phyloP scores from a whole-genome alignment of 371 early-diverging fungal genomes.

The Gilbertella persicaria region DNA sequence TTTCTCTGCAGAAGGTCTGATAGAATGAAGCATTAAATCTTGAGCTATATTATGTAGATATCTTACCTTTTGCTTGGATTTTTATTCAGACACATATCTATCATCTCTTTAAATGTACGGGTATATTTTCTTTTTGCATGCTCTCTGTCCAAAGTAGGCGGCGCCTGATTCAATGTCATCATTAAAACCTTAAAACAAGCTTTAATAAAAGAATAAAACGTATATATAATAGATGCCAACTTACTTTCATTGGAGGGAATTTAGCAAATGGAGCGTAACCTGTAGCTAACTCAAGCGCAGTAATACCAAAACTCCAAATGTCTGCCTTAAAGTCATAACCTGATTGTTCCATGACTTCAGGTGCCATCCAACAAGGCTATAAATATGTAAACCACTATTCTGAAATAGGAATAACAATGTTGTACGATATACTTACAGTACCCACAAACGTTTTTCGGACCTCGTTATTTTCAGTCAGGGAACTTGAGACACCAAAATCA shows the following conservation, averaged over 20 bases:
- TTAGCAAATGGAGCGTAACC: constrained; percentile 89
- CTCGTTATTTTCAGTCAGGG: constrained; percentile 74
- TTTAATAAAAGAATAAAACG: neutral
- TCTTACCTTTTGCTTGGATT: constrained; percentile 75
- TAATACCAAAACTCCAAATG: constrained; percentile 90
- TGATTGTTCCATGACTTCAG: constrained; percentile 63
- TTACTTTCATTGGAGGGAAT: constrained; percentile 78
- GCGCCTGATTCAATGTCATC: constrained; percentile 87
- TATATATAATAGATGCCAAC: neutral
- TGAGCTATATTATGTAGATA: neutral
- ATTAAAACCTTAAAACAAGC: constrained; percentile 59
- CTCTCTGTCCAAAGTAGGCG: constrained; percentile 83
- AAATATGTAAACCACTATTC: neutral
- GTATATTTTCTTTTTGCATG: constrained; percentile 72
- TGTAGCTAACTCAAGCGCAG: constrained; percentile 80
- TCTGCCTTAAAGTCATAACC: constrained; percentile 86
- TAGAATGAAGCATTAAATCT: neutral
- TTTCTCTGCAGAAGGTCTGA: constrained; percentile 78
- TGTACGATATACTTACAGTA: constrained; percentile 26
- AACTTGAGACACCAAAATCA: constrained; percentile 88
- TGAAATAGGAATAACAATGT: constrained; percentile 73
- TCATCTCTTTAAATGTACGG: constrained; percentile 82
- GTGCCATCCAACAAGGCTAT: constrained; percentile 84
- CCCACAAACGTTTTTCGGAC: constrained; percentile 74
- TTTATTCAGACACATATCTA: constrained; percentile 81